Conservation (phyloP, 139 green algal species). For the Mesotaenium endlicherianum region DNA sequence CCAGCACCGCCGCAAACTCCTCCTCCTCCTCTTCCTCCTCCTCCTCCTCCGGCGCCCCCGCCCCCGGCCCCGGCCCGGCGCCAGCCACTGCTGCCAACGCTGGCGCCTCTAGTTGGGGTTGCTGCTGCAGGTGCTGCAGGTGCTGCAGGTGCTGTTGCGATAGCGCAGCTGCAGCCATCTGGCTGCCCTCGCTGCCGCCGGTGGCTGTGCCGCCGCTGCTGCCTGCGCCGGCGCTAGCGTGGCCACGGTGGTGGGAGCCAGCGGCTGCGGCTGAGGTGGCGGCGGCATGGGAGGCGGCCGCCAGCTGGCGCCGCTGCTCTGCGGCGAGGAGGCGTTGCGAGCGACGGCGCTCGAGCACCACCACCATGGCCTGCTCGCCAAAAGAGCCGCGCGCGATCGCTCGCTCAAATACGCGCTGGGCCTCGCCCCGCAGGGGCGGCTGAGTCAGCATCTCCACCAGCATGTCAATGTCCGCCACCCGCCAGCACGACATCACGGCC, state of each 20-base stretch:
- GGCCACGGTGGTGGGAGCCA: too few relatives aligned
- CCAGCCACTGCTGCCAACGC: background rate
- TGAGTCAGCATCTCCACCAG: slow-evolving; percentile 47
- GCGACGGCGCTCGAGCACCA: slow-evolving; percentile 58
- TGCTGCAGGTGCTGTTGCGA: background rate
- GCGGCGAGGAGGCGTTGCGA: slow-evolving; percentile 56
- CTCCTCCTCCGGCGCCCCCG: background rate
- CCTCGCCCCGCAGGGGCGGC: slow-evolving; percentile 16
- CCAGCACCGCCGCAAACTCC: slow-evolving; percentile 41
- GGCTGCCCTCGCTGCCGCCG: background rate
- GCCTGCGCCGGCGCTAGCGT: background rate
- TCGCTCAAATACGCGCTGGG: slow-evolving; percentile 49
- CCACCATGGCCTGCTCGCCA: slow-evolving; percentile 46
- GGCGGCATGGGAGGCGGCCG: slow-evolving; percentile 1
- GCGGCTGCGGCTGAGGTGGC: background rate
- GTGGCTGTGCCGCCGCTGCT: background rate
- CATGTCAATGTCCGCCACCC: slow-evolving; percentile 49
- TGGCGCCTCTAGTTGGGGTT: background rate
- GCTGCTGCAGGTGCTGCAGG: slow-evolving; percentile 2
- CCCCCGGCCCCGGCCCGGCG: background rate
- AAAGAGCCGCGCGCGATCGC: slow-evolving; percentile 28
- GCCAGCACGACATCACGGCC: slow-evolving; percentile 36
- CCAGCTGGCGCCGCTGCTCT: slow-evolving; percentile 8
- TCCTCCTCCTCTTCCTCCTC: slow-evolving; percentile 19
- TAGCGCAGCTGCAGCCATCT: background rate